Conservation (phyloP, 495 filamentous ascomycete species). For the Apiosordaria backusii region DNA sequence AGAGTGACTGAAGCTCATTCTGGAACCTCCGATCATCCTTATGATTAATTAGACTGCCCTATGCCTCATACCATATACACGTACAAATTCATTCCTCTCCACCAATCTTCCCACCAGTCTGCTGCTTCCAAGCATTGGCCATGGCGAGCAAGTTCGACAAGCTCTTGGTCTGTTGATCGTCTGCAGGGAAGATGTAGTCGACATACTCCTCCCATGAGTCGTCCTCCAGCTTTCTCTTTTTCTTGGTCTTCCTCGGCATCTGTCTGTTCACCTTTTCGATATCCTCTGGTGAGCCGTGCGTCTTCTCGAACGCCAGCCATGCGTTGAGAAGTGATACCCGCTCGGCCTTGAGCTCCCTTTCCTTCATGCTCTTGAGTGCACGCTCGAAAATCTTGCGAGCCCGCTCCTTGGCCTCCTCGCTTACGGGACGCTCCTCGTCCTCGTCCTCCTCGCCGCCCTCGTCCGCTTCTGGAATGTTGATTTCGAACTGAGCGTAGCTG, state of each 20-base stretch:
- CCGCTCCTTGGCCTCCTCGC: slow-evolving; percentile 75
- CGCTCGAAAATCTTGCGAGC: slow-evolving; percentile 83
- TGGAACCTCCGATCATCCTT: neutral
- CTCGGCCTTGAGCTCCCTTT: slow-evolving; percentile 91
- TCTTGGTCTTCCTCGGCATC: slow-evolving; percentile 93
- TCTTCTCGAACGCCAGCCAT: slow-evolving; percentile 87
- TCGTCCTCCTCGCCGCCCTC: slow-evolving; percentile 43
- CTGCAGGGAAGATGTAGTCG: slow-evolving; percentile 95
- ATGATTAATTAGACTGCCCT: neutral
- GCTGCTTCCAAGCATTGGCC: slow-evolving; percentile 88
- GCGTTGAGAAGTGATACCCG: slow-evolving; percentile 83
- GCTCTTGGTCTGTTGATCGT: slow-evolving; percentile 83
- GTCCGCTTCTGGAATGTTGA: slow-evolving; percentile 72
- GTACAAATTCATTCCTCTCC: neutral
- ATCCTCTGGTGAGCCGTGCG: slow-evolving; percentile 73
- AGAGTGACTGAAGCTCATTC: neutral
- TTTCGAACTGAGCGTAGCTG: slow-evolving; percentile 93
- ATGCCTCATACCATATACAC: too few relatives aligned
- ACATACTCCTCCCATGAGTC: slow-evolving; percentile 96
- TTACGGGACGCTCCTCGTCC: slow-evolving; percentile 63
- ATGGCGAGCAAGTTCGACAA: slow-evolving; percentile 77
- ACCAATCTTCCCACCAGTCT: slow-evolving; percentile 44
- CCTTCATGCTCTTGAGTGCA: slow-evolving; percentile 84
- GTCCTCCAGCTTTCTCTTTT: slow-evolving; percentile 89
- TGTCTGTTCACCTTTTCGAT: slow-evolving; percentile 82